Percentiles rank a stretch among this genome's conserved stretches.
Evolutionary conservation across 257 asterid genomes (phyloP).

Genomic region (Salvia splendens): DNA sequence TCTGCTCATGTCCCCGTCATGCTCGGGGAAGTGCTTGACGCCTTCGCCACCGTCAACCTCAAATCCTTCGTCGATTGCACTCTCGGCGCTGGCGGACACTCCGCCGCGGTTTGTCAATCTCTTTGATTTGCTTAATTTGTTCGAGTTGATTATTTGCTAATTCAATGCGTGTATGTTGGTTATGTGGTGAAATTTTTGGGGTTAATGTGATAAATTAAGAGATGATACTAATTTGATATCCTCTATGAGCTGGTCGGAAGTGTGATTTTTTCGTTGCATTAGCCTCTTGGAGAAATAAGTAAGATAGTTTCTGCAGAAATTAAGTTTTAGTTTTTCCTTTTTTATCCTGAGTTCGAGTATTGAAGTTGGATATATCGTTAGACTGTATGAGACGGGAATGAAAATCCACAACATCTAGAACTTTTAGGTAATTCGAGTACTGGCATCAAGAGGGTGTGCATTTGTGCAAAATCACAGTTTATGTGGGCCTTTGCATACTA

Average conservation of each 20-base stretch:
- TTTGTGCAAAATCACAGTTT: not conserved
- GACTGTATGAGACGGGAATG: not conserved
- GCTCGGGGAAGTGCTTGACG: constrained; percentile 89
- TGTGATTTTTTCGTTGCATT: not conserved
- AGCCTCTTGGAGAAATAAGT: not conserved
- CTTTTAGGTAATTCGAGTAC: not conserved
- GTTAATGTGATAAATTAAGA: not conserved
- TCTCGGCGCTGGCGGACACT: constrained; percentile 95
- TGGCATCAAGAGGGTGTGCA: not conserved
- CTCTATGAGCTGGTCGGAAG: no score
- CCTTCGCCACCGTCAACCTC: constrained; percentile 58
- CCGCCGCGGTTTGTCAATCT: constrained; percentile 60
- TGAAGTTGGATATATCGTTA: constrained; percentile 2
- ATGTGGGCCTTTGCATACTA: not conserved
- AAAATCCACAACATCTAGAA: not conserved
- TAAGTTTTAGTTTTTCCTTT: constrained; percentile 3
- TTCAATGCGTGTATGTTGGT: not conserved
- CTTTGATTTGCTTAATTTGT: not conserved
- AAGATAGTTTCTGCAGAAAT: not conserved
- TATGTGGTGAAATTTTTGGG: not conserved
- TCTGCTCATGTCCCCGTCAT: constrained; percentile 79
- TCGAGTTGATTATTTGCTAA: not conserved
- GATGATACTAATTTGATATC: not conserved
- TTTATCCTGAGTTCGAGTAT: not conserved
- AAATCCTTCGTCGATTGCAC: constrained; percentile 90